Evolutionary conservation across 108 stramenopile species (phyloP), one percentile per base, ranked within the genome.

Genomic region (Parmales sp.): DNA sequence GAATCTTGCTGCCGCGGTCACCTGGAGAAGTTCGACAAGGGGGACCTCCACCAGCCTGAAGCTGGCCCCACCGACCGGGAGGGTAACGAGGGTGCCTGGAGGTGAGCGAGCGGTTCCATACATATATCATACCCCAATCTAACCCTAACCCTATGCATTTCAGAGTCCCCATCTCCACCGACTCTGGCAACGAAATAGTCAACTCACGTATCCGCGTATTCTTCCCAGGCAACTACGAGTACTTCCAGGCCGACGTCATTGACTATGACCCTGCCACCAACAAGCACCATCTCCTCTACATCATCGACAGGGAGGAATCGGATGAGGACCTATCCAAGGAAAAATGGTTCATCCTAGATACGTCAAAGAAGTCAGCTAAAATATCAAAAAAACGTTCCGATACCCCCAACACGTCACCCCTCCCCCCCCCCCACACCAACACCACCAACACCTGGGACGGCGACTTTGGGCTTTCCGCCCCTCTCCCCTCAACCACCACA

Each of bases 1-100:
- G 69, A 86, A 37, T 68, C 77, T 9, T 73, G 60, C 3, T 99
- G 98, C 88, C 86, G 94, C 19, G 93, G 96, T 2, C 87, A 90
- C 9, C 78, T 99, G 69, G 96, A 99, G 66, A 81, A 87, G 16
- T 28, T 34, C 3, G 16, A n/a, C 16, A 23, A 4, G 4, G 3
- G 22, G 46, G 46, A 23, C 16, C 23, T 48, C 16, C 22, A 48
- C 22, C 22, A 48, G 46, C 22, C 23, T 13, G 46, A 48, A 3
- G 46, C 3, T 3, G 41, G 41, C 9, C 77, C 79, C 9, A 77
- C 82, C 46, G 70, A 74, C 39, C 67, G 74, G 72, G 77, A 83
- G 43, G 87, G 88, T 65, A 76, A 74, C 45, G n/a, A n/a, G 23
- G 25, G 69, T 75, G 80, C 43, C 70, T 88, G 51, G 85, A 84